A percentile compares a stretch with the other conserved stretches of the same genome.
phyloP scores from a whole-genome alignment of 2,329 filamentous ascomycete genomes.

The Fusarium guadeloupense region DNA sequence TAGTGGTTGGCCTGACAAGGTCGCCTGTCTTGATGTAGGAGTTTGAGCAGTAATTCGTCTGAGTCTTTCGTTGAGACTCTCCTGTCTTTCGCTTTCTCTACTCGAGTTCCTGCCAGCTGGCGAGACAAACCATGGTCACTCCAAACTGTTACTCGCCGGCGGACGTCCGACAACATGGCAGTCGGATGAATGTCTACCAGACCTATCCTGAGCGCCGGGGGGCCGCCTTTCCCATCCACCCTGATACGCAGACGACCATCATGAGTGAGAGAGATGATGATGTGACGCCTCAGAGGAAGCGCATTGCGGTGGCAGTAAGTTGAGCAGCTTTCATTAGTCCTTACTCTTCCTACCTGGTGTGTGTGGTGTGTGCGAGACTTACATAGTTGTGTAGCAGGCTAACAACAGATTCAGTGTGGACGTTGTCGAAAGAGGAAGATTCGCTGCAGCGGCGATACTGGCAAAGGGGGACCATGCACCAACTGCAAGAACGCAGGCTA shows the following conservation, averaged over 20 bases:
- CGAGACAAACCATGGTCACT: conserved; percentile 32
- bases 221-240: conserved; percentile 27
- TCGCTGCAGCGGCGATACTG: conserved; percentile 86
- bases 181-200: conserved; percentile 28
- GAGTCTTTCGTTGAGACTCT: background rate
- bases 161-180: conserved; percentile 32
- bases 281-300: conserved; percentile 60
- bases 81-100: conserved; percentile 4
- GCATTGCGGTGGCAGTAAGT: conserved; percentile 68
- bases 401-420: conserved; percentile 70
- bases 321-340: background rate
- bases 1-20: conserved; percentile 1
- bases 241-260: conserved; percentile 28
- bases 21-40: conserved; percentile 24
- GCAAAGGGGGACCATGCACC: conserved; percentile 78
- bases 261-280: conserved; percentile 51
- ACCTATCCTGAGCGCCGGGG: conserved; percentile 38
- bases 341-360: conserved; percentile 29
- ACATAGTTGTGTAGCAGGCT: conserved; percentile 33
- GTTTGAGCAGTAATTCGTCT: background rate
- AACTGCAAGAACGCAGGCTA: conserved; percentile 82
- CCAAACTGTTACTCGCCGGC: conserved; percentile 30
- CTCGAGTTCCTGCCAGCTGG: background rate
- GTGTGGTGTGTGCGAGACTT: conserved; percentile 40
- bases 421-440: conserved; percentile 95